Evolutionary conservation across 169 alveolate genomes (phyloP).

Genomic region (Cyclospora cayetanensis): DNA sequence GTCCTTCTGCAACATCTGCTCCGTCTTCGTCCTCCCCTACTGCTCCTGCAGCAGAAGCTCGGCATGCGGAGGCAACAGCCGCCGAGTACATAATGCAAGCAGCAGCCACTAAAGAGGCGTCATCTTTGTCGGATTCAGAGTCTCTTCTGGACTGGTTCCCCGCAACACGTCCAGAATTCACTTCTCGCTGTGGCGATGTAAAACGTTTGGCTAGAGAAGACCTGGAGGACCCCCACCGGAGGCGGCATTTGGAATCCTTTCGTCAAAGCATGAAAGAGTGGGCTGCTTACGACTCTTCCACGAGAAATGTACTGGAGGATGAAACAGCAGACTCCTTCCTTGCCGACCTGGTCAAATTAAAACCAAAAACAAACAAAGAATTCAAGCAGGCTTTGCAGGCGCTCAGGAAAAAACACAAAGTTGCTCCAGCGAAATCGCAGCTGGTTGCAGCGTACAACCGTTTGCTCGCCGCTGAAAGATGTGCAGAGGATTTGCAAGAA

Average conservation of each 20-base stretch:
- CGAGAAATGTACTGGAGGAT: constrained; percentile 56
- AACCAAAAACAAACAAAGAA: constrained; percentile 73
- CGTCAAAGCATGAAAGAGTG: constrained; percentile 78
- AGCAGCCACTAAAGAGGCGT: not conserved
- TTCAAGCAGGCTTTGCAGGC: constrained; percentile 67
- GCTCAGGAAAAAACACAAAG: constrained; percentile 71
- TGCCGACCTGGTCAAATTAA: constrained; percentile 67
- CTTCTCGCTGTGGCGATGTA: constrained; percentile 79
- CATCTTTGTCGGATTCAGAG: not conserved
- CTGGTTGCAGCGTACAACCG: constrained; percentile 77
- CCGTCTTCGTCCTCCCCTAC: not conserved
- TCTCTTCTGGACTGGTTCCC: constrained; percentile 72
- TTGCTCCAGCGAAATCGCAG: constrained; percentile 79
- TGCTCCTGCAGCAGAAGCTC: not conserved
- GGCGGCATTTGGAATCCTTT: constrained; percentile 77
- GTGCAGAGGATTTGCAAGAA: not conserved
- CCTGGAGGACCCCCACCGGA: constrained; percentile 76
- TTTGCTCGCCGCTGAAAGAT: constrained; percentile 60
- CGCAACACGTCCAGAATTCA: constrained; percentile 77
- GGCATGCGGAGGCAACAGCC: not conserved
- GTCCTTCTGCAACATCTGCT: not conserved
- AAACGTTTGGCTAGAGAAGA: constrained; percentile 74
- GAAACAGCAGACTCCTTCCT: constrained; percentile 71
- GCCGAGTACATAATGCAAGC: not conserved
- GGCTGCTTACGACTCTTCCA: constrained; percentile 76